phyloP scores from a whole-genome alignment of 2,329 filamentous ascomycete species.

The Aplosporella prunicola region DNA sequence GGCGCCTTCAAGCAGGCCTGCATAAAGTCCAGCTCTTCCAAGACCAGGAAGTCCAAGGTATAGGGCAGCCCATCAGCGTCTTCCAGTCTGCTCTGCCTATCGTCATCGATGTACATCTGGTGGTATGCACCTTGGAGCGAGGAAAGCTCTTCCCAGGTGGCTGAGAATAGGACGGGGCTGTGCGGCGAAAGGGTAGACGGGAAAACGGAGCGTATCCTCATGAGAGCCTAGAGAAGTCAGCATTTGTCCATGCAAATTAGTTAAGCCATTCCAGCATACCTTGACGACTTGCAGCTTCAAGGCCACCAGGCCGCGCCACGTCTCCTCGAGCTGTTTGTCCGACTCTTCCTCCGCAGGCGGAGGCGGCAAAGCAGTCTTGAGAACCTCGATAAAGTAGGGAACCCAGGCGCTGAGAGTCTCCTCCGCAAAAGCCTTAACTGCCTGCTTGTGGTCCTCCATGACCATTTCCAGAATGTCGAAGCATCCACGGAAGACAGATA shows the following conservation, averaged over 20 bases:
- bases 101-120: conserved; percentile 74
- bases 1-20: conserved; percentile 83
- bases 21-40: conserved; percentile 92
- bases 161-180: conserved; percentile 71
- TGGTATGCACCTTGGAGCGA: conserved; percentile 64
- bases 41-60: conserved; percentile 82
- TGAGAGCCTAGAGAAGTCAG: conserved; percentile 52
- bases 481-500: conserved; percentile 82
- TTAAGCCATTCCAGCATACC: conserved; percentile 34
- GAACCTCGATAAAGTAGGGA: conserved; percentile 72
- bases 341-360: conserved; percentile 50
- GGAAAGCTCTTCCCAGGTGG: conserved; percentile 80
- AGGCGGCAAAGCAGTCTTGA: conserved; percentile 64
- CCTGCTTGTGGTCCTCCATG: conserved; percentile 79
- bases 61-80: conserved; percentile 88
- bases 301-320: conserved; percentile 72
- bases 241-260: not conserved
- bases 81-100: conserved; percentile 78
- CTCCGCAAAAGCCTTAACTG: conserved; percentile 82
- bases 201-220: conserved; percentile 81
- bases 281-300: conserved; percentile 91
- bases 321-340: conserved; percentile 42
- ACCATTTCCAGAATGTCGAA: conserved; percentile 97
- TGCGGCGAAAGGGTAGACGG: conserved; percentile 72
- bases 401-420: conserved; percentile 77